Evolutionary conservation across 1,139 yeast genomes (phyloP).

Genomic region (Hyphopichia pseudoburtonii): DNA sequence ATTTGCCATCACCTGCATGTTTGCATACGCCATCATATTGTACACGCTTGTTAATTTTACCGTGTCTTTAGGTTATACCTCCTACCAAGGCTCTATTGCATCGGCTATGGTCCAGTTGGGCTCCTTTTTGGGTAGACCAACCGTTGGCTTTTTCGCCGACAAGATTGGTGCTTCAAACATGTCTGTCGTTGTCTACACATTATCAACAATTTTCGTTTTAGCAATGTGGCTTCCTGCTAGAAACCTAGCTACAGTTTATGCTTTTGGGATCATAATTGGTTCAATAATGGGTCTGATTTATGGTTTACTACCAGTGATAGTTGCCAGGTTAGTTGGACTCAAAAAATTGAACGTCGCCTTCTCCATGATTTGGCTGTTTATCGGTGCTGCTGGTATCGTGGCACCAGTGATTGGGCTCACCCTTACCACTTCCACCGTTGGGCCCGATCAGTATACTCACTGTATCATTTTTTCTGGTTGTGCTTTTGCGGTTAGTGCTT

Average conservation of each 20-base stretch:
- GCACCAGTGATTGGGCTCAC: constrained; percentile 47
- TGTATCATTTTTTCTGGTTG: constrained; percentile 56
- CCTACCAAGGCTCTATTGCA: constrained; percentile 46
- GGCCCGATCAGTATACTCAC: constrained; percentile 45
- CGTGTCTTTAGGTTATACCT: constrained; percentile 25
- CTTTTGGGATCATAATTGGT: constrained; percentile 16
- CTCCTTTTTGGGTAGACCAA: constrained; percentile 34
- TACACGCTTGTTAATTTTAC: constrained; percentile 35
- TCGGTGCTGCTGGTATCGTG: constrained; percentile 38
- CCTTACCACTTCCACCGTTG: constrained; percentile 5
- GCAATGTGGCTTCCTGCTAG: constrained; percentile 67
- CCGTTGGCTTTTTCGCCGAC: constrained; percentile 50
- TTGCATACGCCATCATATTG: constrained; percentile 37
- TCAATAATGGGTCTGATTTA: constrained; percentile 14
- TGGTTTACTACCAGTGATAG: constrained; percentile 10
- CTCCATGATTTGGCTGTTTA: constrained; percentile 40
- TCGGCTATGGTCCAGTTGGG: constrained; percentile 52
- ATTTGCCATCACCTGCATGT: constrained; percentile 34
- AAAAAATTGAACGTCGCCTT: constrained; percentile 41
- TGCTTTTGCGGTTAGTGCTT: constrained; percentile 45
- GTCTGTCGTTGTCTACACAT: constrained; percentile 28
- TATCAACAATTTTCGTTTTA: constrained; percentile 38
- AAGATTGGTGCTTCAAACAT: constrained; percentile 46
- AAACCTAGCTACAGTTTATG: constrained; percentile 49
- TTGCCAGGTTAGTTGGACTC: constrained; percentile 36